Percentiles rank a stretch among this genome's conserved stretches.
These are phyloP conservation scores for Cylindrodendrum hubeiense DNA, from an alignment of 2,329 filamentous ascomycete species.

Conservation along the genomic window DNA sequence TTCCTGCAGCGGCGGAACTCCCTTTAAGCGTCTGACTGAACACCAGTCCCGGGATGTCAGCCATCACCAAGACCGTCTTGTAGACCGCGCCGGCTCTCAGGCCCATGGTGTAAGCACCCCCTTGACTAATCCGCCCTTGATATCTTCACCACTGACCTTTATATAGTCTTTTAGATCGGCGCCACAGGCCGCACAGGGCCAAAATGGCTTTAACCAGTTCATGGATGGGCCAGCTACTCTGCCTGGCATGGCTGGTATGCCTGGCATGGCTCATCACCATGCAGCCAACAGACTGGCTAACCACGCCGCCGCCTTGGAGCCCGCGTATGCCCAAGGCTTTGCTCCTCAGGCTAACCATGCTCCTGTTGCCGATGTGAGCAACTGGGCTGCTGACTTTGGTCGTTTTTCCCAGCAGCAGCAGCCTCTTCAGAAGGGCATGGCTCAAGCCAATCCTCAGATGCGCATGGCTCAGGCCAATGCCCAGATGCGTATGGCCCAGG, in stretches of 20 bases:
- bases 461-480: constrained; percentile 38
- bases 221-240: constrained; percentile 46
- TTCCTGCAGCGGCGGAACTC: constrained; percentile 56
- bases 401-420: constrained; percentile 48
- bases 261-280: constrained; percentile 44
- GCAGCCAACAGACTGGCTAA: constrained; percentile 50
- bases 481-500: constrained; percentile 41
- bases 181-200: constrained; percentile 43
- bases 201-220: constrained; percentile 52
- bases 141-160: neutral
- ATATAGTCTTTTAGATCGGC: constrained; percentile 51
- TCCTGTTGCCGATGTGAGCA: constrained; percentile 40
- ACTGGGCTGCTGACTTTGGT: constrained; percentile 54
- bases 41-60: constrained; percentile 57
- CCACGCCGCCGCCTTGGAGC: constrained; percentile 50
- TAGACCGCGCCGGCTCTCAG: constrained; percentile 45
- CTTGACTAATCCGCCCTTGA: neutral
- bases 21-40: constrained; percentile 58
- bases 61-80: constrained; percentile 56
- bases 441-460: constrained; percentile 38
- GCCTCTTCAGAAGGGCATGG: constrained; percentile 31
- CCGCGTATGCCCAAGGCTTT: constrained; percentile 39
- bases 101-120: constrained; percentile 47
- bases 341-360: constrained; percentile 40
- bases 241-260: constrained; percentile 37